Base-by-base conservation (phyloP, 257 asterid genomes). In the Fraxinus cuspidata region DNA sequence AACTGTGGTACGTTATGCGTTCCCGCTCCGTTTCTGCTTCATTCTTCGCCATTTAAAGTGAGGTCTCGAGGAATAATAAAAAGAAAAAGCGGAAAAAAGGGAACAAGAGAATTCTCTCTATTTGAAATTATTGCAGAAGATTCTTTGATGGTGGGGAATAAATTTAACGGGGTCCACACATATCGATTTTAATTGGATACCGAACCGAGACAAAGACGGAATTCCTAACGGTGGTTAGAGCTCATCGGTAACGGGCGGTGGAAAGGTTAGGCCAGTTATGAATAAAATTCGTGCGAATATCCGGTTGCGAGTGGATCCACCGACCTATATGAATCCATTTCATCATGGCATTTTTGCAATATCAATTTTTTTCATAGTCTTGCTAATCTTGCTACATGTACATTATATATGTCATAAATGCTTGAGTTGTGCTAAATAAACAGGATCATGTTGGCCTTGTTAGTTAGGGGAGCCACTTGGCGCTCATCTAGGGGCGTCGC, bases 11-110 rank as follows among this genome's bases (percentile, higher is more conserved):
- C 18, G 74, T 51, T 65, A 71, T 80, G 82, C 81, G 85, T 84
- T 91, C 91, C 92, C 91, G 92, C 92, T 75, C 86, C 73, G 65
- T 35, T 34, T 60, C 63, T 70, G 42, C 58, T 40, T 70, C 65
- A 25, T 12, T 71, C 66, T 31, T 72, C 74, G 72, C 84, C 87
- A 44, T 83, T 85, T 80, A 47, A 71, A 76, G 78, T 60, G 29
- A 12, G 80, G 71, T 12, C 15, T 7, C 12, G 44, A 38, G 2
- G 72, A 68, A 65, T 37, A 47, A 40, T 28, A 23, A 29, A 35
- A 38, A 60, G 49, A 38, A 66, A 19, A 28, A 34, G 76, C 76
- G 74, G 3, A 49, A 63, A 77, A 77, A 63, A 49, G 67, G 34
- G 44, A 3, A 31, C 4, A 3, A 3, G 32, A 4, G 29, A 77